These are phyloP conservation scores for Heterobasidion parviporum DNA, from an alignment of 1,284 basidiomycete species.

Conservation along the genomic window DNA sequence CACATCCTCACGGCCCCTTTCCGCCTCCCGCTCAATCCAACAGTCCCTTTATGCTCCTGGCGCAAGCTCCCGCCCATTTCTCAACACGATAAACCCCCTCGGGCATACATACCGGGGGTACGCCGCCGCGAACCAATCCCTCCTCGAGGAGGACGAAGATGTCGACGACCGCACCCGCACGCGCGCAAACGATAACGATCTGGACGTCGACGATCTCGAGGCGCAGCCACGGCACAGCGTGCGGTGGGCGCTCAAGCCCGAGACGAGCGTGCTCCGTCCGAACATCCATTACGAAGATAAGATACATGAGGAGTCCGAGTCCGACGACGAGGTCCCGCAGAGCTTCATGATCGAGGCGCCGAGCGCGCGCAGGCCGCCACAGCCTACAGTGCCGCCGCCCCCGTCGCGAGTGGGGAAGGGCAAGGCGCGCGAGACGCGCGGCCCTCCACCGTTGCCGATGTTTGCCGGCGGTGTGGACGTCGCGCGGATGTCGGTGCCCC, in stretches of 20 bases:
- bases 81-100: conserved; percentile 79
- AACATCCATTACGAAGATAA: conserved; percentile 58
- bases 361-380: conserved; percentile 23
- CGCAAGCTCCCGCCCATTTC: conserved; percentile 57
- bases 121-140: conserved; percentile 56
- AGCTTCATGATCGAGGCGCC: conserved; percentile 71
- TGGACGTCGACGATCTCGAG: conserved; percentile 45
- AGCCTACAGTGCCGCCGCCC: conserved; percentile 15
- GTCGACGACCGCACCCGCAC: conserved; percentile 16
- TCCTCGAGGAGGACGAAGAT: conserved; percentile 60
- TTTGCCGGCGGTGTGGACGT: conserved; percentile 9
- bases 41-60: conserved; percentile 39
- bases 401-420: conserved; percentile 23
- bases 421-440: conserved; percentile 22
- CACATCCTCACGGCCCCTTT: conserved; percentile 3
- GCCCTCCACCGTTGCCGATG: conserved; percentile 13
- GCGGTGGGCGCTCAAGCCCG: conserved; percentile 18
- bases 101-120: conserved; percentile 62
- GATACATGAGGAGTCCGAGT: conserved; percentile 49
- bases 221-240: conserved; percentile 26
- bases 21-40: conserved; percentile 16
- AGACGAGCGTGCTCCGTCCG: conserved; percentile 49
- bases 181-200: conserved; percentile 28
- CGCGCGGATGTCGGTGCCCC: conserved; percentile 42
- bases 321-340: conserved; percentile 75